Conservation (phyloP, 768 basidiomycete species). For the Kwoniella shandongensis region DNA sequence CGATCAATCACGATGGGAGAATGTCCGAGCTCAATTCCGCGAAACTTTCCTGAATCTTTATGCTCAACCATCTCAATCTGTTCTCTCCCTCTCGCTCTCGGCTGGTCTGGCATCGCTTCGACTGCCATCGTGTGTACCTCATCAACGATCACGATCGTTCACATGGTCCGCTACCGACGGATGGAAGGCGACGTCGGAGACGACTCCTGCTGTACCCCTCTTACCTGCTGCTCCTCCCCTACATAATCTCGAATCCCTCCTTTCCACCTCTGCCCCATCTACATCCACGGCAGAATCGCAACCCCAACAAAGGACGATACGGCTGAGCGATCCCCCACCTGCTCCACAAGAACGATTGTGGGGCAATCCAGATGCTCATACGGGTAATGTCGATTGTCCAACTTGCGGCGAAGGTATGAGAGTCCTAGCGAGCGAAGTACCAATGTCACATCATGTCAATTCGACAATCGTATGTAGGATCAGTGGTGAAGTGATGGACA, state of each 20-base stretch:
- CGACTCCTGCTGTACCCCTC: conserved; percentile 24
- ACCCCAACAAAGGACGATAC: conserved; percentile 26
- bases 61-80: conserved; percentile 79
- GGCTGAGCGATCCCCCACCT: conserved; percentile 16
- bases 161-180: not conserved
- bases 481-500: conserved; percentile 92
- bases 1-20: conserved; percentile 72
- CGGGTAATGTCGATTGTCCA: conserved; percentile 66
- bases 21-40: conserved; percentile 75
- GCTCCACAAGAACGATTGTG: conserved; percentile 28
- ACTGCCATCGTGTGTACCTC: conserved; percentile 71
- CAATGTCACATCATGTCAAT: conserved; percentile 89
- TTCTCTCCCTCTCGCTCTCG: conserved; percentile 82
- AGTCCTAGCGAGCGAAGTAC: conserved; percentile 77
- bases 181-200: not conserved
- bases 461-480: conserved; percentile 91
- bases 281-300: too few relatives aligned
- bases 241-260: conserved; percentile 40
- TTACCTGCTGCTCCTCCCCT: conserved; percentile 42
- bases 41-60: conserved; percentile 82
- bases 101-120: conserved; percentile 90
- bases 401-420: conserved; percentile 79
- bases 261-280: conserved; percentile 41
- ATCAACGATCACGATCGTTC: not conserved
- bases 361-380: conserved; percentile 35